Base-by-base conservation (phyloP, 1,139 yeast genomes). In the Geotrichum macrosporum region DNA sequence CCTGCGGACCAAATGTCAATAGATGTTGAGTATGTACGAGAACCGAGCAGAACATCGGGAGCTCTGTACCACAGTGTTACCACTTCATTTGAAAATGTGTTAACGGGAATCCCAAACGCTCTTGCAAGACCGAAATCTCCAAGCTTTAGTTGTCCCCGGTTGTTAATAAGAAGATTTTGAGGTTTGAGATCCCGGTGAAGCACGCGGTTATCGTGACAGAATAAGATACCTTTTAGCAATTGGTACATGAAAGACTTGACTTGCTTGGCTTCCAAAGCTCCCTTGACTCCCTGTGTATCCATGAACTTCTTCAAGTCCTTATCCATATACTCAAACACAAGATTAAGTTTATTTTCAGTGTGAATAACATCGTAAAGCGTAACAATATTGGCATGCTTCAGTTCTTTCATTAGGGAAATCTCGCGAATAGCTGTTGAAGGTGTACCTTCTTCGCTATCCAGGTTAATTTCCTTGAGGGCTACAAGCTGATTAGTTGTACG, bases 1-100 rank as follows among this genome's bases (percentile, higher is more conserved):
- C 98, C 98, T 18, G 96, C 94, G 24, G 96, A 87, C 98, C 98
- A 92, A 69, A 92, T 87, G 67, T 92, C 98, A 54, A 92, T 92
- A 1, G 96, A 85, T 0, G 98, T 92, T 27, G 96, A 85, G 66
- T 92, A 92, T 41, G 94, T 87, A 57, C 96, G 77, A 0, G 96
- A 86, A 0, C 98, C 98, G 67, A 92, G 77, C 47, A 92, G 72
- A 33, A 92, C 98, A 64, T 92, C 98, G 0, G 98, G 98, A 0
- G 98, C 96, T 54, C 98, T 77, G 68, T 92, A 92, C 98, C 98
- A 92, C 55, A 92, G 71, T 0, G 98, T 92, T 32, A 92, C 98
- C 34, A 92, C 98, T 65, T 92, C 98, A 64, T 92, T 88, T 27
- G 96, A 86, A 61, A 89, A 92, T 0, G 98, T 92, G 66, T 89